These are phyloP conservation scores for Pseudocercospora fuligena DNA, from an alignment of 2,329 filamentous ascomycete genomes.

Conservation along the genomic window DNA sequence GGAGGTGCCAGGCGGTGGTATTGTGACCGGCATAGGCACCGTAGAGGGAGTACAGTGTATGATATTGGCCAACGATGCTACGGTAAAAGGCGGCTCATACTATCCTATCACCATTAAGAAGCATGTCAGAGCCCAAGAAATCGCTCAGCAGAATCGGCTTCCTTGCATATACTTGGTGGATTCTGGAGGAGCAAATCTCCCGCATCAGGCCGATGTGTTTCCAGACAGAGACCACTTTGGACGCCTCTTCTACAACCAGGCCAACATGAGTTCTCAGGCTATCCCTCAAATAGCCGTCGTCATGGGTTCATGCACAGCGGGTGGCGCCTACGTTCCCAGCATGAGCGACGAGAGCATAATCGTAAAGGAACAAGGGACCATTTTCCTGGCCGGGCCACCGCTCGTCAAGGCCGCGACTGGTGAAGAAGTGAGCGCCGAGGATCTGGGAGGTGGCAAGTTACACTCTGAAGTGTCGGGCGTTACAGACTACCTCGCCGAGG, in stretches of 20 bases:
- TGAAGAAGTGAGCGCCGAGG: slow-evolving; percentile 87
- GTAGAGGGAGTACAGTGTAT: slow-evolving; percentile 91
- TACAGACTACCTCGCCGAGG: slow-evolving; percentile 91
- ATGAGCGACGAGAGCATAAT: slow-evolving; percentile 99
- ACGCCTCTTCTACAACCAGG: slow-evolving; percentile 98
- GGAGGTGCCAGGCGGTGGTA: slow-evolving; percentile 85
- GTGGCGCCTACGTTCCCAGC: slow-evolving; percentile 91
- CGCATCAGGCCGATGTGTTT: slow-evolving; percentile 94
- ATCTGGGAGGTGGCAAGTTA: slow-evolving; percentile 85
- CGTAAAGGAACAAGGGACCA: slow-evolving; percentile 92
- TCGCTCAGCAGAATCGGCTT: slow-evolving; percentile 84
- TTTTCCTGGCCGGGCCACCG: slow-evolving; percentile 93
- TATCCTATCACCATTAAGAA: slow-evolving; percentile 98
- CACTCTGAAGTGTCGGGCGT: slow-evolving; percentile 92
- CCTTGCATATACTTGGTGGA: slow-evolving; percentile 95
- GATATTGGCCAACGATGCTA: slow-evolving; percentile 94
- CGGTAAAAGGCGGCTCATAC: slow-evolving; percentile 96
- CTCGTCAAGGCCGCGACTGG: slow-evolving; percentile 96
- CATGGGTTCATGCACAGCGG: slow-evolving; percentile 96
- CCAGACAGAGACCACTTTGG: slow-evolving; percentile 94
- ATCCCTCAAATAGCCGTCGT: slow-evolving; percentile 95
- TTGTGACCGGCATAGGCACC: slow-evolving; percentile 89
- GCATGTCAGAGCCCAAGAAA: slow-evolving; percentile 87
- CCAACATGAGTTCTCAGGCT: slow-evolving; percentile 83
- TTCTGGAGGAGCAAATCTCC: slow-evolving; percentile 91